Base-by-base conservation (phyloP, 108 stramenopile genomes). In the Poteriospumella lacustris region DNA sequence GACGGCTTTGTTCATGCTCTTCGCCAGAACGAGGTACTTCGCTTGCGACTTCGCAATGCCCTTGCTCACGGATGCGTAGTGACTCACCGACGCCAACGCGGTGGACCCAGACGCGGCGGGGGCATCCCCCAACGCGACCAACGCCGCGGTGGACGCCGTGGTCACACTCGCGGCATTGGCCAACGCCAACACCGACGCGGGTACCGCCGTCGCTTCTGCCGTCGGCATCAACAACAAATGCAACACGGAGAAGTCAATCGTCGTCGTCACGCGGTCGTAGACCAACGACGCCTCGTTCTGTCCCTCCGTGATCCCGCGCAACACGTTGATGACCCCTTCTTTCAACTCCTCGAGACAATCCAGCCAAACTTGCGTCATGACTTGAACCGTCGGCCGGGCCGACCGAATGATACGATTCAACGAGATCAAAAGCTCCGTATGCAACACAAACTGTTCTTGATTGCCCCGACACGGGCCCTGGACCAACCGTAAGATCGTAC, bases 391-490 rank as follows among this genome's bases (percentile, higher is more conserved):
- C 3, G 70, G 70, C 26, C 70, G 70, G 5, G 33, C 38, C 31
- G 44, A 3, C 5, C 70, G 43, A 44, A 73, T 73, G 33, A 73
- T 19, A 29, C 70, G 43, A 56, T 73, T 73, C 42, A 73, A 52
- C 42, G 70, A 3, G 9, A 73, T 26, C 33, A 73, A 56, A 26
- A 73, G 31, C 33, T 73, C 70, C 5, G 70, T 34, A 5, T 73
- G 5, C 42, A 73, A 56, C 9, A 73, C 70, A 73, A 73, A 73
- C 3, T 73, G 5, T 56, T 73, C 70, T 73, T 73, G 70, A 73
- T 56, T 52, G 12, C 70, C 70, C 36, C 36, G 26, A 34, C 70
- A 52, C 33, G 70, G 70, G 41, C 70, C 70, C 31, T 42, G 41
- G 5, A 73, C 44, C 5, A 73, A 19, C 19, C 70, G 26, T 56